Evolutionary conservation across 306 rosid genomes (phyloP).

Genomic region (Vicia sativa): DNA sequence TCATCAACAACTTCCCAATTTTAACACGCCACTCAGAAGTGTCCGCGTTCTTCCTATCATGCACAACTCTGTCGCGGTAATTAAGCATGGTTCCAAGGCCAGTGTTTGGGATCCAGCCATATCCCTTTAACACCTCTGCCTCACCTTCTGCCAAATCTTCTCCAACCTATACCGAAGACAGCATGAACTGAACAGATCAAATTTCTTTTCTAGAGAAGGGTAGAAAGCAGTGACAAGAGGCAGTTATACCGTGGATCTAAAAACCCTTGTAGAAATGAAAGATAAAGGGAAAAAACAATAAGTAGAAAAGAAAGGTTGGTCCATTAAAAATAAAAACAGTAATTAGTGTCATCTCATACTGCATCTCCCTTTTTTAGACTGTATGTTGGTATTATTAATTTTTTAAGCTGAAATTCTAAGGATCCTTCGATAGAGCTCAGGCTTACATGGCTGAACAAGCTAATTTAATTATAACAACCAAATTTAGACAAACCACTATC

Average conservation of each 20-base stretch:
- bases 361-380: constrained; percentile 9
- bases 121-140: constrained; percentile 69
- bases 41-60: constrained; percentile 68
- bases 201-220: constrained; percentile 1
- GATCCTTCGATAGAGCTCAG: not conserved
- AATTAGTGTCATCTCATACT: not conserved
- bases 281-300: not conserved
- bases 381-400: constrained; percentile 3
- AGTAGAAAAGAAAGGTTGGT: constrained; percentile 3
- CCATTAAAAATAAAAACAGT: not conserved
- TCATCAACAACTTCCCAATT: constrained; percentile 72
- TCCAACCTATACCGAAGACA: constrained; percentile 45
- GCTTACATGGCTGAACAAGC: constrained; percentile 4
- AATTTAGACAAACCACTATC: constrained; percentile 2
- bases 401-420: not conserved
- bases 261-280: not conserved
- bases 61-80: constrained; percentile 81
- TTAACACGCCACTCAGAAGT: constrained; percentile 80
- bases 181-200: constrained; percentile 15
- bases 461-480: constrained; percentile 4
- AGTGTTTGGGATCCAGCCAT: constrained; percentile 79
- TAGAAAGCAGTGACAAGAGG: constrained; percentile 6
- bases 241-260: constrained; percentile 5
- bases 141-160: constrained; percentile 71
- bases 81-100: constrained; percentile 95